These are phyloP conservation scores for Starmera amethionina DNA, from an alignment of 805 yeast genomes.

Conservation along the genomic window DNA sequence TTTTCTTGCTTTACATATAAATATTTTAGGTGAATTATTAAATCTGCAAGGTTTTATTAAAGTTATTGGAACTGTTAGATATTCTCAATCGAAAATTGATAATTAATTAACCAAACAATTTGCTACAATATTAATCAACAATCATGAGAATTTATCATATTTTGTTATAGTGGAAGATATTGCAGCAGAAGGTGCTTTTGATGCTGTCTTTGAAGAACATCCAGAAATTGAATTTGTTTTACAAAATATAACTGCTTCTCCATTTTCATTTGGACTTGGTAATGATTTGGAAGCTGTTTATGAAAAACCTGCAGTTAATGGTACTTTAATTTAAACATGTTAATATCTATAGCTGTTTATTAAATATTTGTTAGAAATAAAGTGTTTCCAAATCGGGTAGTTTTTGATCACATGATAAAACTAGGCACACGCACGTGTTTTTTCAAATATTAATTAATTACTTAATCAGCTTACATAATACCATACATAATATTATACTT, in stretches of 20 bases:
- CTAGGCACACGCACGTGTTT: too few species aligned
- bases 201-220: slow-evolving; percentile 28
- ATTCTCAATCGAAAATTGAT: slow-evolving; percentile 19
- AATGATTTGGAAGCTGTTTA: slow-evolving; percentile 39
- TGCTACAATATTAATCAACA: slow-evolving; percentile 15
- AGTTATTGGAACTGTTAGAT: slow-evolving; percentile 26
- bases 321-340: slow-evolving; percentile 40
- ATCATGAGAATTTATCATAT: slow-evolving; percentile 21
- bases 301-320: slow-evolving; percentile 48
- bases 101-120: slow-evolving; percentile 14
- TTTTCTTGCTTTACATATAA: slow-evolving; percentile 34
- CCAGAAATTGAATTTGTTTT: slow-evolving; percentile 42
- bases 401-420: too few species aligned
- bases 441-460: too few species aligned
- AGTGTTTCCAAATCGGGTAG: too few species aligned
- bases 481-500: too few species aligned
- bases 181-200: slow-evolving; percentile 31
- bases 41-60: slow-evolving; percentile 25
- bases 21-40: slow-evolving; percentile 24
- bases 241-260: slow-evolving; percentile 56
- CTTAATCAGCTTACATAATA: too few species aligned
- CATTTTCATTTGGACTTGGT: slow-evolving; percentile 24
- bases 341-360: too few species aligned
- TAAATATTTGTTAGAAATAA: too few species aligned
- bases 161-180: slow-evolving; percentile 39